Percentiles rank a stretch among this genome's conserved stretches.
Evolutionary conservation across 177 flowering plant genomes (phyloP).

Genomic region (Vitis hybrid): DNA sequence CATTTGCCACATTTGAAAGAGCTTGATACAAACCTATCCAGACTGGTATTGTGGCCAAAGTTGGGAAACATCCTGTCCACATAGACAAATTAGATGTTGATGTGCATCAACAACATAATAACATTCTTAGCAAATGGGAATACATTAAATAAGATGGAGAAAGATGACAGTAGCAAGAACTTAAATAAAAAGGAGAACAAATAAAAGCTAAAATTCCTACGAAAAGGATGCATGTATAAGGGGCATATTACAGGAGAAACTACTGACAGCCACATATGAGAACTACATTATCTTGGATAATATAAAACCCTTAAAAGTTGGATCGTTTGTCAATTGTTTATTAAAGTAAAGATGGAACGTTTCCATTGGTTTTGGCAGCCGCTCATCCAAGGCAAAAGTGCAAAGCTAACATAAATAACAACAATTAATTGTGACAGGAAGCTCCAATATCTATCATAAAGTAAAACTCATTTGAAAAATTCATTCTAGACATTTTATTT

Average conservation of each 20-base stretch:
- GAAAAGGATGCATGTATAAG: background rate
- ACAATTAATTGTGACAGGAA: too few relatives aligned
- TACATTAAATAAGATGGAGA: background rate
- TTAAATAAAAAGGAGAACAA: constrained; percentile 5
- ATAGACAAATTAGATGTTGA: constrained; percentile 1
- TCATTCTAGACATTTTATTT: too few relatives aligned
- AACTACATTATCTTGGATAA: background rate
- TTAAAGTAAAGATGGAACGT: too few relatives aligned
- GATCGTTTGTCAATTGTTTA: too few relatives aligned
- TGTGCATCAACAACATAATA: background rate
- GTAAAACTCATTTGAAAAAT: too few relatives aligned
- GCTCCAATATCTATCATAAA: too few relatives aligned
- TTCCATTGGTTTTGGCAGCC: too few relatives aligned
- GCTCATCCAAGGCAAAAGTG: too few relatives aligned
- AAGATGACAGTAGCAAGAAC: background rate
- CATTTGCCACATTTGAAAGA: constrained; percentile 98
- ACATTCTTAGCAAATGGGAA: background rate
- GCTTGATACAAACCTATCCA: constrained; percentile 99
- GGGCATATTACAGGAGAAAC: background rate
- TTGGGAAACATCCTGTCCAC: constrained; percentile 83
- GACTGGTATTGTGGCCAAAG: constrained; percentile 95
- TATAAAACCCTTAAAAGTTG: too few relatives aligned
- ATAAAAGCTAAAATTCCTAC: background rate
- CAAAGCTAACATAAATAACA: too few relatives aligned
- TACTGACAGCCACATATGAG: background rate